Conservation (phyloP, 805 yeast species). For the Saturnispora gosingensis region DNA sequence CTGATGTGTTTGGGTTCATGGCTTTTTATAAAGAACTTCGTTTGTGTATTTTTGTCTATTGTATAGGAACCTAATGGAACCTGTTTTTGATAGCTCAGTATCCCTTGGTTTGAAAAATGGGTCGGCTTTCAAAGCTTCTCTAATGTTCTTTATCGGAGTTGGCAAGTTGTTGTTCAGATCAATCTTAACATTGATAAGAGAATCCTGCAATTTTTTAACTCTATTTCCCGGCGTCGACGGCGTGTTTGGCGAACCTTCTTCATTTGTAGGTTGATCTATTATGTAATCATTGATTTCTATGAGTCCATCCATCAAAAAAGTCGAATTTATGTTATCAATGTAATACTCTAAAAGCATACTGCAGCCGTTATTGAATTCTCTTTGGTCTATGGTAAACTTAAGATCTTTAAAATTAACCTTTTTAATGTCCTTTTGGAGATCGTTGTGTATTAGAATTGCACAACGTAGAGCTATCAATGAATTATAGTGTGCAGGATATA, state of each 20-base stretch:
- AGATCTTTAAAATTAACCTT: slow-evolving; percentile 4
- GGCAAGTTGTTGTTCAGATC: slow-evolving; percentile 15
- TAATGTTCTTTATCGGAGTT: not conserved
- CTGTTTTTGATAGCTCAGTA: slow-evolving; percentile 24
- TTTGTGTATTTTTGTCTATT: slow-evolving; percentile 20
- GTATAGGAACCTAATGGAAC: slow-evolving; percentile 28
- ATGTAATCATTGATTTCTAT: slow-evolving; percentile 13
- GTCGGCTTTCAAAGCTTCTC: slow-evolving; percentile 15
- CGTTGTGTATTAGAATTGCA: slow-evolving; percentile 30
- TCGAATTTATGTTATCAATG: slow-evolving; percentile 21
- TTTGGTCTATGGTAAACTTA: slow-evolving; percentile 8
- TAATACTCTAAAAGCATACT: slow-evolving; percentile 26
- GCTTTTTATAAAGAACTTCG: slow-evolving; percentile 18
- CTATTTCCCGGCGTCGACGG: slow-evolving; percentile 5
- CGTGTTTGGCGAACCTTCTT: not conserved
- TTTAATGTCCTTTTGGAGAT: slow-evolving; percentile 12
- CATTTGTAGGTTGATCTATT: slow-evolving; percentile 5
- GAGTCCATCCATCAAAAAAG: slow-evolving; percentile 20
- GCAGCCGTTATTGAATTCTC: slow-evolving; percentile 13
- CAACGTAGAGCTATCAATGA: slow-evolving; percentile 61
- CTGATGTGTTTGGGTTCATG: not conserved
- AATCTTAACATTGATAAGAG: slow-evolving; percentile 25
- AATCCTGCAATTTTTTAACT: slow-evolving; percentile 19
- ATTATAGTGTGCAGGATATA: slow-evolving; percentile 65
- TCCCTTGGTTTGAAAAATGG: slow-evolving; percentile 24